phyloP scores from a whole-genome alignment of 2,329 filamentous ascomycete species.

The Ascochyta viciae-villosae region DNA sequence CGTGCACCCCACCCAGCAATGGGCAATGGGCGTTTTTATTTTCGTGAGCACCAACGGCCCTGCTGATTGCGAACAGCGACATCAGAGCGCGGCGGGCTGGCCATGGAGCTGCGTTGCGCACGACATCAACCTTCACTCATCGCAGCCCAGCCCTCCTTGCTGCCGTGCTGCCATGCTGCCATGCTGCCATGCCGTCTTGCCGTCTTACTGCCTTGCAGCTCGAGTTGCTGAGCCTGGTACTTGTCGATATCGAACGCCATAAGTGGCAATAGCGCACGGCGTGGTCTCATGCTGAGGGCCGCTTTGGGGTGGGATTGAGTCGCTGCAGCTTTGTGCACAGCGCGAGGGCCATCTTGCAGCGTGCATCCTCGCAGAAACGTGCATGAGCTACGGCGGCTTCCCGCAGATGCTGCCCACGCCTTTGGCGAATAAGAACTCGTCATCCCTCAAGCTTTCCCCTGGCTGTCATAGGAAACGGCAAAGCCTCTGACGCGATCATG shows the following conservation, averaged over 20 bases:
- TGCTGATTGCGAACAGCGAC: background rate
- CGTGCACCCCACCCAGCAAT: conserved; percentile 25
- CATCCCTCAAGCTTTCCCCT: conserved; percentile 24
- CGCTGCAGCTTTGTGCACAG: conserved; percentile 38
- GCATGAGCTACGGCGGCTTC: conserved; percentile 31
- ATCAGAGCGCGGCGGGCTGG: background rate
- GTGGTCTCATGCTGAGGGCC: conserved; percentile 27
- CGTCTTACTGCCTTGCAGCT: background rate
- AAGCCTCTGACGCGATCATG: conserved; percentile 20
- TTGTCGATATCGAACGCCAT: conserved; percentile 17
- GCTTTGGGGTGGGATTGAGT: conserved; percentile 36
- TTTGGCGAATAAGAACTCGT: conserved; percentile 30
- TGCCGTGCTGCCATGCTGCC: background rate
- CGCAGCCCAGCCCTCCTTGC: background rate
- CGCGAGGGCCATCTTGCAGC: conserved; percentile 30
- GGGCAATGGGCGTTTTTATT: conserved; percentile 6
- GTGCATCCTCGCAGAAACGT: conserved; percentile 36
- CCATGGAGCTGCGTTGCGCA: background rate
- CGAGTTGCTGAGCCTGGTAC: conserved; percentile 2
- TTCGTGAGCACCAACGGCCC: conserved; percentile 6
- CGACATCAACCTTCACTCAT: background rate
- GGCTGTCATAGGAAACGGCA: conserved; percentile 17
- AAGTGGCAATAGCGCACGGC: conserved; percentile 33
- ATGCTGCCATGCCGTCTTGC: background rate
- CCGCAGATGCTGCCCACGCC: conserved; percentile 28